Conservation (phyloP, 345 rosid species). For the Mangifera indica region DNA sequence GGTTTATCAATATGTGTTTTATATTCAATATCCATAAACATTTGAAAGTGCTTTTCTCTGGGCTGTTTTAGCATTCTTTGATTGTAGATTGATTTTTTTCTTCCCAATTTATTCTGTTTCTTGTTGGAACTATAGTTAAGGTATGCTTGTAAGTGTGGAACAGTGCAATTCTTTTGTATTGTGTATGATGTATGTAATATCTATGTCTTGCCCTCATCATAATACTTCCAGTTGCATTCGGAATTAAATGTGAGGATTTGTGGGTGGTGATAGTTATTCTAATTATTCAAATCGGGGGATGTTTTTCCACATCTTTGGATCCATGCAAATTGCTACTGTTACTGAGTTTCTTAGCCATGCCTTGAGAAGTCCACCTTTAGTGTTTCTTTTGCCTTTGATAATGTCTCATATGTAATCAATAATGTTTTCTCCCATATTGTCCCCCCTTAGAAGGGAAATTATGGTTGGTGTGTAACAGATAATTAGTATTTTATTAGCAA, state of each 20-base stretch:
- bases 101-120: not conserved
- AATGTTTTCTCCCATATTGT: not conserved
- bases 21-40: not conserved
- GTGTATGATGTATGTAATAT: not conserved
- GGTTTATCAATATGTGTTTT: not conserved
- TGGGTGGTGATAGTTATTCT: not conserved
- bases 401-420: not conserved
- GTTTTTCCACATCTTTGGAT: not conserved
- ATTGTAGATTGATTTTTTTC: constrained; percentile 3
- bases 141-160: not conserved
- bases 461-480: not conserved
- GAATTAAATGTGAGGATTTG: not conserved
- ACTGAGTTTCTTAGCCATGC: not conserved
- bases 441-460: not conserved
- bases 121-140: constrained; percentile 5
- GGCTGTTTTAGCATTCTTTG: not conserved
- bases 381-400: not conserved
- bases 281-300: not conserved
- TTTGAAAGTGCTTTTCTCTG: not conserved
- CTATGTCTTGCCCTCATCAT: not conserved
- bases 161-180: not conserved
- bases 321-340: not conserved
- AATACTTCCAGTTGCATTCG: constrained; percentile 6
- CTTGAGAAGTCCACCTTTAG: not conserved
- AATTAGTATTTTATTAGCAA: not conserved